These are phyloP conservation scores for Fusarium camptoceras DNA, from an alignment of 2,329 filamentous ascomycete species.

Conservation along the genomic window DNA sequence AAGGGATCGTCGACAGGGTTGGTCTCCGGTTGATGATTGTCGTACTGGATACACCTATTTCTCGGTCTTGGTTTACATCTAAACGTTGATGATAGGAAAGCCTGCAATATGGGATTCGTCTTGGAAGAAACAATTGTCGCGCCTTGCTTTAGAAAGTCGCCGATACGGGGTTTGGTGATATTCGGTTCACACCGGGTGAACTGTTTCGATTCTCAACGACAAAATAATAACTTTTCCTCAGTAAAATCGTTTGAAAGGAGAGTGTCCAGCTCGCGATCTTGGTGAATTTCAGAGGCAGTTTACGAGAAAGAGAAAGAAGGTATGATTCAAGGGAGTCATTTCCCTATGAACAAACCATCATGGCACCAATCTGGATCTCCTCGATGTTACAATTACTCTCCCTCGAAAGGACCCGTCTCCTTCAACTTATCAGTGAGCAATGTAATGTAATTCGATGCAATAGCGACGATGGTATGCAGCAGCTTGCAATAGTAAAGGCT, in stretches of 20 bases:
- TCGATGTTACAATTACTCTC: slow-evolving; percentile 6
- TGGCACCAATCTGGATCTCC: not conserved
- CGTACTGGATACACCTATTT: slow-evolving; percentile 9
- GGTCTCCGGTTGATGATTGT: slow-evolving; percentile 8
- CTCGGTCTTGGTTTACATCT: not conserved
- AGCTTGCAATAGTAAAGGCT: slow-evolving; percentile 8
- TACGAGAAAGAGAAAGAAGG: slow-evolving; percentile 18
- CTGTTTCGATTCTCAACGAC: slow-evolving; percentile 1
- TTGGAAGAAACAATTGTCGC: not conserved
- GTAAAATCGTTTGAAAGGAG: not conserved
- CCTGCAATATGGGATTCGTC: not conserved
- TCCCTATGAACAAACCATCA: not conserved
- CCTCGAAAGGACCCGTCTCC: slow-evolving; percentile 18
- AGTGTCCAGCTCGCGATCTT: not conserved
- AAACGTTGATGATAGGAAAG: not conserved
- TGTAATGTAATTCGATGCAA: slow-evolving; percentile 2
- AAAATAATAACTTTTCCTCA: not conserved
- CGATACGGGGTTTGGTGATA: not conserved
- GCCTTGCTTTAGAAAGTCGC: not conserved
- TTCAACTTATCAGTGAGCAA: not conserved
- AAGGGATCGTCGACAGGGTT: slow-evolving; percentile 38
- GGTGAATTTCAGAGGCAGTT: slow-evolving; percentile 1
- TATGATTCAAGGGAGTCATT: not conserved
- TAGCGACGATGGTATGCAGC: slow-evolving; percentile 26
- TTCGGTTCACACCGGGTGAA: slow-evolving; percentile 23